Evolutionary conservation across 352 stramenopile species (phyloP).

Genomic region (Globisporangium parvum): DNA sequence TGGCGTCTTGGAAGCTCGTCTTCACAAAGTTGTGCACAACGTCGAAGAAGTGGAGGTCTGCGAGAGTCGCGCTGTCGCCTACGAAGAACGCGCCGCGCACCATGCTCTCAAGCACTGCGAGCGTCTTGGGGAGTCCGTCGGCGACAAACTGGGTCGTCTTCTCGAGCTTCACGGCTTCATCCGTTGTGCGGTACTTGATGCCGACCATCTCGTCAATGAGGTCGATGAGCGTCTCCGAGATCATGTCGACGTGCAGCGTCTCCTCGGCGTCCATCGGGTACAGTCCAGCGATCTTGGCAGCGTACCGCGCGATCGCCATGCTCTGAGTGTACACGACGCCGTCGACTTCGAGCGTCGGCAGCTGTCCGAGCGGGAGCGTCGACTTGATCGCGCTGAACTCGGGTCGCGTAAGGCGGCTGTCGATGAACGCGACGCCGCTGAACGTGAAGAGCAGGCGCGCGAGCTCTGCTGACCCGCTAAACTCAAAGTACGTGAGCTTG

Average conservation of each 20-base stretch:
- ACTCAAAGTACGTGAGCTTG: constrained; percentile 1
- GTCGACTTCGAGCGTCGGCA: constrained; percentile 26
- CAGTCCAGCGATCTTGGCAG: constrained; percentile 16
- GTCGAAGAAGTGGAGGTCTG: constrained; percentile 43
- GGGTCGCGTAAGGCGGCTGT: constrained; percentile 15
- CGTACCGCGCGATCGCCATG: constrained; percentile 28
- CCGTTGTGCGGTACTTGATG: constrained; percentile 2
- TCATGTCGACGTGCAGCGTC: constrained; percentile 14
- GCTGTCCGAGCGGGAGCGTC: constrained; percentile 20
- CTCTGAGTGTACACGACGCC: constrained; percentile 15
- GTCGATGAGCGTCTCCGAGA: constrained; percentile 14
- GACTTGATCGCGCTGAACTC: constrained; percentile 15
- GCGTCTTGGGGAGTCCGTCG: constrained; percentile 21
- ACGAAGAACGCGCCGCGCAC: constrained; percentile 34
- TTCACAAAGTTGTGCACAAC: constrained; percentile 27
- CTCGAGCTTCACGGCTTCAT: constrained; percentile 27
- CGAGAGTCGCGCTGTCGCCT: constrained; percentile 25
- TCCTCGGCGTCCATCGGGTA: constrained; percentile 12
- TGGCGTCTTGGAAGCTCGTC: constrained; percentile 17
- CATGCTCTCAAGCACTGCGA: constrained; percentile 22
- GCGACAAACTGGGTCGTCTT: constrained; percentile 30
- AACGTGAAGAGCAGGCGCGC: not conserved
- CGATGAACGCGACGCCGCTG: constrained; percentile 17
- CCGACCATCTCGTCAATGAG: not conserved
- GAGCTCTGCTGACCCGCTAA: not conserved